Conservation (phyloP, 805 yeast species). For the Wickerhamomyces silvicola region DNA sequence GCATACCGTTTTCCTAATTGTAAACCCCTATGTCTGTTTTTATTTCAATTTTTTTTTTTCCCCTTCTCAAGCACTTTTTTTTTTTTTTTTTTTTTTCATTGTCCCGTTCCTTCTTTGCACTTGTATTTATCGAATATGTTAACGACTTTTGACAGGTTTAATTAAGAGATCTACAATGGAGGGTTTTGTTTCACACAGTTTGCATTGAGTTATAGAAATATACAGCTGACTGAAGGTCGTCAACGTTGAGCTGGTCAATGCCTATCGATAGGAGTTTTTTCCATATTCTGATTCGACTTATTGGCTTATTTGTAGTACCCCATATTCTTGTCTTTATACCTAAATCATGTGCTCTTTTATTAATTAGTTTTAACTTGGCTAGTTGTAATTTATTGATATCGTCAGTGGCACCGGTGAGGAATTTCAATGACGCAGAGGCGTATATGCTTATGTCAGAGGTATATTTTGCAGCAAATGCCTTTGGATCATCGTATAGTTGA, state of each 20-base stretch:
- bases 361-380: conserved; percentile 20
- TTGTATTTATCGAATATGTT: background rate
- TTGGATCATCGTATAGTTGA: conserved; percentile 20
- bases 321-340: conserved; percentile 57
- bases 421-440: conserved; percentile 39
- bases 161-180: background rate
- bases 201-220: background rate
- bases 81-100: background rate
- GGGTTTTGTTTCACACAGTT: background rate
- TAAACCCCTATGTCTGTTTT: background rate
- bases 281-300: conserved; percentile 39
- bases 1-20: conserved; percentile 11
- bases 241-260: conserved; percentile 56
- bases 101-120: background rate
- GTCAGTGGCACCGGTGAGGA: conserved; percentile 11
- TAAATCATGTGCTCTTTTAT: conserved; percentile 37
- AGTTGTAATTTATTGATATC: conserved; percentile 29
- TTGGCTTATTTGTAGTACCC: conserved; percentile 72
- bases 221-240: conserved; percentile 42
- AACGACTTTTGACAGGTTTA: background rate
- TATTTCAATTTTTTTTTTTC: background rate
- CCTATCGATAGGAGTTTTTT: conserved; percentile 39
- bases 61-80: background rate
- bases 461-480: conserved; percentile 6
- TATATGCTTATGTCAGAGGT: conserved; percentile 24